A percentile compares a stretch with the other conserved stretches of the same genome.
phyloP scores from a whole-genome alignment of 1,284 basidiomycete genomes.

The Puccinia horiana region DNA sequence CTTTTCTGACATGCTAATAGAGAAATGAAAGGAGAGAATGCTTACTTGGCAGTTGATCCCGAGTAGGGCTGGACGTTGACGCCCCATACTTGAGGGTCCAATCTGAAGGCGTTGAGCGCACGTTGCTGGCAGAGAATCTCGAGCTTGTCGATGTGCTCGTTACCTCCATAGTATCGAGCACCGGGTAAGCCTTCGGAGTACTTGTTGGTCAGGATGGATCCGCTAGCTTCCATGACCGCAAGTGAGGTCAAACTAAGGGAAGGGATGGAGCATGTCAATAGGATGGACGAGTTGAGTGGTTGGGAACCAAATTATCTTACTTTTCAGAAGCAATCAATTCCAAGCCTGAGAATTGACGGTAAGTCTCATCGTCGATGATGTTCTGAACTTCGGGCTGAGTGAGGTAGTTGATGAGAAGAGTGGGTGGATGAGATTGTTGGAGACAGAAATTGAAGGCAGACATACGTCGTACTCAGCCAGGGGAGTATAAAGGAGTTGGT shows the following conservation, averaged over 20 bases:
- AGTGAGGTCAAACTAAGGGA: constrained; percentile 93
- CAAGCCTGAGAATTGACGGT: constrained; percentile 88
- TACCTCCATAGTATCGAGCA: constrained; percentile 96
- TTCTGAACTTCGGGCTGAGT: constrained; percentile 41
- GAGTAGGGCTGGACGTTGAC: constrained; percentile 99
- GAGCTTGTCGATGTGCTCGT: constrained; percentile 92
- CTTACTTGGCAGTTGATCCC: constrained; percentile 57
- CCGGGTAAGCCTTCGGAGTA: constrained; percentile 66
- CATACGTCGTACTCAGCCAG: constrained; percentile 38
- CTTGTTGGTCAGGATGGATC: constrained; percentile 73
- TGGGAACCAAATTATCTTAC: background rate
- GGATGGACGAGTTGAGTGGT: constrained; percentile 55
- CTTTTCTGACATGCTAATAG: background rate
- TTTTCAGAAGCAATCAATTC: constrained; percentile 94
- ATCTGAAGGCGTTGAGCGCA: constrained; percentile 92
- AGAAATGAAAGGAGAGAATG: background rate
- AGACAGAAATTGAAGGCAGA: background rate
- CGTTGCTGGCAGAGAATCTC: constrained; percentile 93
- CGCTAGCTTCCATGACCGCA: constrained; percentile 96
- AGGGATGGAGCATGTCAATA: constrained; percentile 54
- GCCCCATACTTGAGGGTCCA: constrained; percentile 87
- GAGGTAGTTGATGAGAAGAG: background rate
- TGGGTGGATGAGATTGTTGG: background rate
- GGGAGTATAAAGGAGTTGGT: constrained; percentile 33
- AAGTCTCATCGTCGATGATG: constrained; percentile 43